Percentiles rank a stretch among this genome's conserved stretches.
Evolutionary conservation across 108 stramenopile species (phyloP).

Genomic region (Heterococcus sp.): DNA sequence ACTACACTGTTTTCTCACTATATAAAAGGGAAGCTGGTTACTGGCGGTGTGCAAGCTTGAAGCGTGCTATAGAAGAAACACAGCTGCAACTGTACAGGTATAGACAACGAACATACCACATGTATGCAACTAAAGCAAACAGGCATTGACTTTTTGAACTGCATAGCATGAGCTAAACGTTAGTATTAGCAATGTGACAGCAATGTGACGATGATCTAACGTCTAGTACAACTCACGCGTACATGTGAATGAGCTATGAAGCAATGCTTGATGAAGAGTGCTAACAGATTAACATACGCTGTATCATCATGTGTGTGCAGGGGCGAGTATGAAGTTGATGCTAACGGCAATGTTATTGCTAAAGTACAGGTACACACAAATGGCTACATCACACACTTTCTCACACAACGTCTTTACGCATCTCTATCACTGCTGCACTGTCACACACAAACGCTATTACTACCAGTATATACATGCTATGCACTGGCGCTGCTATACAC

Average conservation of each 20-base stretch:
- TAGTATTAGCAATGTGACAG: neutral
- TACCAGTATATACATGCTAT: too few relatives aligned
- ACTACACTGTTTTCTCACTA: neutral
- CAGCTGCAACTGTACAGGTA: conserved; percentile 20
- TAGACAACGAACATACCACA: neutral
- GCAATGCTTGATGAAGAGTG: too few relatives aligned
- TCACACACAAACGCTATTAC: neutral
- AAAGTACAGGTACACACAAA: neutral
- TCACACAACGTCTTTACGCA: neutral
- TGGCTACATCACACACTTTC: neutral
- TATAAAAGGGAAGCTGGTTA: conserved; percentile 14
- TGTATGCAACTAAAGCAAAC: neutral
- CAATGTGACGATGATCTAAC: too few relatives aligned
- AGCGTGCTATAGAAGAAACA: conserved; percentile 29
- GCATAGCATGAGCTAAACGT: neutral
- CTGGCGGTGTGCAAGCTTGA: conserved; percentile 26
- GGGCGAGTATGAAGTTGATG: neutral
- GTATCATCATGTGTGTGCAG: neutral
- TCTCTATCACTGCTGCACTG: neutral
- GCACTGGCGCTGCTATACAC: neutral
- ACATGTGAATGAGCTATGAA: too few relatives aligned
- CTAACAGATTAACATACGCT: neutral
- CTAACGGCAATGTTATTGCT: neutral
- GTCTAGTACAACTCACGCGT: too few relatives aligned
- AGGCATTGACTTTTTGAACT: too few relatives aligned